A percentile compares a stretch with the other conserved stretches of the same genome.
phyloP scores from a whole-genome alignment of 139 green algal genomes.

The Spirogloea muscicola region DNA sequence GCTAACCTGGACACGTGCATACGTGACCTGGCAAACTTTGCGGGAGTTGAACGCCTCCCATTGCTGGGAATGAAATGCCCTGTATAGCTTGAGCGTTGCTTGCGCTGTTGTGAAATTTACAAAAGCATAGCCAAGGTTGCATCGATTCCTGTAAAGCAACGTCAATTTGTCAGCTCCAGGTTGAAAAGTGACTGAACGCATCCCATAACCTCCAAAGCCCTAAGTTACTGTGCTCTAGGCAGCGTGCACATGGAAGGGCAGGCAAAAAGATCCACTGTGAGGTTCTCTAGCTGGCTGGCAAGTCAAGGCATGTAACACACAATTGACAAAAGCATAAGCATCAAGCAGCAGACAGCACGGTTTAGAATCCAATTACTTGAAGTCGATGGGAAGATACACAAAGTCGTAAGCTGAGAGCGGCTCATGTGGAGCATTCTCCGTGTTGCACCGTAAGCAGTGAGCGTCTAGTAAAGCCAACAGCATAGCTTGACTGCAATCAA shows the following conservation, averaged over 20 bases:
- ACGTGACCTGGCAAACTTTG: slow-evolving; percentile 59
- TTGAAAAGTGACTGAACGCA: no score
- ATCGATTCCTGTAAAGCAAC: slow-evolving; percentile 61
- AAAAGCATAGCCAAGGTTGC: slow-evolving; percentile 74
- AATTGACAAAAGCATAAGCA: no score
- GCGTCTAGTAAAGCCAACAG: slow-evolving; percentile 84
- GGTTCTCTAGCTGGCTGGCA: no score
- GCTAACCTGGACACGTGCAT: slow-evolving; percentile 44
- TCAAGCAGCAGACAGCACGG: background rate
- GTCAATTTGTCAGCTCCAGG: no score
- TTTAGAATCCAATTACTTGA: slow-evolving; percentile 54
- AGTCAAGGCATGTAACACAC: no score
- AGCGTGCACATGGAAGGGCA: no score
- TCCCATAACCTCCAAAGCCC: no score
- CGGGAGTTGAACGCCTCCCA: slow-evolving; percentile 71
- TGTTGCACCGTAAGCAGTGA: slow-evolving; percentile 45
- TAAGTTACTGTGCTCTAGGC: no score
- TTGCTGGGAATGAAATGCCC: slow-evolving; percentile 61
- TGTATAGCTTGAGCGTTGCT: slow-evolving; percentile 49
- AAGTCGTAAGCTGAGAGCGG: slow-evolving; percentile 67
- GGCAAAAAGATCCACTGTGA: no score
- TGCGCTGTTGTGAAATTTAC: slow-evolving; percentile 61
- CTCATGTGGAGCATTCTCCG: slow-evolving; percentile 30
- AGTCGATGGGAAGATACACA: slow-evolving; percentile 76
- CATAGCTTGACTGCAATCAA: slow-evolving; percentile 83